These are phyloP conservation scores for Syzygium grande DNA, from an alignment of 345 rosid genomes.

Conservation along the genomic window DNA sequence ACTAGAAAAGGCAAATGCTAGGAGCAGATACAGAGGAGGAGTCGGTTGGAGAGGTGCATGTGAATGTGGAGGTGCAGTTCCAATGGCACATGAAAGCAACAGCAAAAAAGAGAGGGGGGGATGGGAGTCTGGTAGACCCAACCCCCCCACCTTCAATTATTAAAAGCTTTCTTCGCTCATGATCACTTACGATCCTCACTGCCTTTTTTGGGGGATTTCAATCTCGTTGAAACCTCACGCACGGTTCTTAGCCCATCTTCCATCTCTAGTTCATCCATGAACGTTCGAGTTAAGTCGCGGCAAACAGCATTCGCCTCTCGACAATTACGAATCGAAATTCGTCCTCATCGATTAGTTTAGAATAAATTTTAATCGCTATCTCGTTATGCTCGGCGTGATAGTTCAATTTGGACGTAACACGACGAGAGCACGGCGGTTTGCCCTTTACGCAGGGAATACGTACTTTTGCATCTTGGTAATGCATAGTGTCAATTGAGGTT, in stretches of 20 bases:
- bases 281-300: background rate
- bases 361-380: background rate
- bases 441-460: background rate
- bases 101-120: background rate
- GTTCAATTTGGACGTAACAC: background rate
- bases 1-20: background rate
- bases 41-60: background rate
- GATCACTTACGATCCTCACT: background rate
- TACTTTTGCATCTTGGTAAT: background rate
- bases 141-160: background rate
- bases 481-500: background rate
- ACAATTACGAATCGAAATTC: background rate
- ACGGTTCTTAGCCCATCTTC: background rate
- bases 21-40: background rate
- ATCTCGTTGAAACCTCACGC: background rate
- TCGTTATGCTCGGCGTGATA: background rate
- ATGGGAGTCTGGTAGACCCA: background rate
- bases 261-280: rapidly evolving
- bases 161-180: background rate
- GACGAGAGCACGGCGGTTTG: background rate
- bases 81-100: background rate
- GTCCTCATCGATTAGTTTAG: background rate
- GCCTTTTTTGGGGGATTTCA: background rate
- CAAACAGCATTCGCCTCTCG: background rate
- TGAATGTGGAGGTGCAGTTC: background rate